Percentiles rank a stretch among this genome's conserved stretches.
Conservation (phyloP, 2,329 filamentous ascomycete species). For the Rhynchosporium agropyri region DNA sequence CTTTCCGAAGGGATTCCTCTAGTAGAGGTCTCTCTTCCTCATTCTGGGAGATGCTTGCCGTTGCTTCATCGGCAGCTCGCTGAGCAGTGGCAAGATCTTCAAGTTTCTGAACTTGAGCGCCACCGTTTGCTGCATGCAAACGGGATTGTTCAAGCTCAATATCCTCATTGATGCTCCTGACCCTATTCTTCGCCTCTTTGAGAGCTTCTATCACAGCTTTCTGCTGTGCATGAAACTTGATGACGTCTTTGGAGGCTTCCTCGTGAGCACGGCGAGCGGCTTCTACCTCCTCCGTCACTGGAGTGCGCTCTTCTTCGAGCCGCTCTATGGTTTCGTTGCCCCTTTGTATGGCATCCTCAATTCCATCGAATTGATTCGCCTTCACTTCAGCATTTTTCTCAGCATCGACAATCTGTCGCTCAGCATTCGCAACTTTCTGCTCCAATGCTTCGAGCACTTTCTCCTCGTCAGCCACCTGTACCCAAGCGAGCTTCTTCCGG, state of each 20-base stretch:
- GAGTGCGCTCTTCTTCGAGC: slow-evolving; percentile 42
- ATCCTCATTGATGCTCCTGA: slow-evolving; percentile 50
- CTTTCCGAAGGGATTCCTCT: slow-evolving; percentile 42
- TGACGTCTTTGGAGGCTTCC: slow-evolving; percentile 55
- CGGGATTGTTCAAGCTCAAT: slow-evolving; percentile 61
- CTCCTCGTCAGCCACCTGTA: slow-evolving; percentile 80
- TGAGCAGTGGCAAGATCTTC: slow-evolving; percentile 62
- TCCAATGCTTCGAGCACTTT: slow-evolving; percentile 49
- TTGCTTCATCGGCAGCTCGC: slow-evolving; percentile 50
- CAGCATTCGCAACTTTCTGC: slow-evolving; percentile 39
- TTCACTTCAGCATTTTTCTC: slow-evolving; percentile 55
- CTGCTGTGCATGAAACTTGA: slow-evolving; percentile 62
- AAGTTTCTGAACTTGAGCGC: slow-evolving; percentile 64
- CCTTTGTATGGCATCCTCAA: slow-evolving; percentile 44
- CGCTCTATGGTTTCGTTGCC: slow-evolving; percentile 33
- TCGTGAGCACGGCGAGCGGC: slow-evolving; percentile 57
- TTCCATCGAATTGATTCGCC: slow-evolving; percentile 42
- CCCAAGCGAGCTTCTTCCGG: slow-evolving; percentile 77
- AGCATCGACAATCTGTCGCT: slow-evolving; percentile 44
- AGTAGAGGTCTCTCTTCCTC: slow-evolving; percentile 44
- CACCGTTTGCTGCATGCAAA: slow-evolving; percentile 70
- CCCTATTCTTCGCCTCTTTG: slow-evolving; percentile 53
- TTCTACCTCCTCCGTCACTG: slow-evolving; percentile 51
- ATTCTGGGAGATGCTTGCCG: slow-evolving; percentile 47
- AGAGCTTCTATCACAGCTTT: slow-evolving; percentile 64